Base-by-base conservation (phyloP, 2,329 filamentous ascomycete genomes). In the Aspergillus luchuensis region DNA sequence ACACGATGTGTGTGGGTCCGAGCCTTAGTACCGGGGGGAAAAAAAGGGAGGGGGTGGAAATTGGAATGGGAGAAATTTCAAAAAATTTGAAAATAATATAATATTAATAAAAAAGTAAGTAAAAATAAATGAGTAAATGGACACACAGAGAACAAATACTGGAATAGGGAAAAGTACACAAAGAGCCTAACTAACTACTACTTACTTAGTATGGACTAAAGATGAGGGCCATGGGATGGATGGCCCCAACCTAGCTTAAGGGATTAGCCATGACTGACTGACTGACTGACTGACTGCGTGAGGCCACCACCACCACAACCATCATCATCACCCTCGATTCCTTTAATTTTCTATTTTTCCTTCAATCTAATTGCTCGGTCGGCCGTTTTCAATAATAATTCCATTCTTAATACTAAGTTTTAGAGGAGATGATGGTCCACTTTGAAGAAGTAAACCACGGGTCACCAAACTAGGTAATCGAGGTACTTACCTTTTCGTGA, bases 1-100 rank as follows among this genome's bases (percentile, higher is more conserved):
- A 65, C 59, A 65, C 61, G 63, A 67, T 67, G 64, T 62, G 55
- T 36, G 66, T 65, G 66, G 66, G 64, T 53, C 58, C 38, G 19
- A 50, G 39, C 19, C 57, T 63, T 59, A 49, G 56, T 43, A 58
- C 49, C 21, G 19, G 55, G 59, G 36, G 25, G 10, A 6, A 3
- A 8, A 3, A 28, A 23, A 23, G 4, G 23, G 21, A 17, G 23
- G 23, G n/a, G 52, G 17, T 47, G n/a, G 53, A 11, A 21, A 38
- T 43, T 55, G 39, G 39, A 45, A 45, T 21, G 19, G n/a, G 41
- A 19, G 41, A 43, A 43, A 30, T 30, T 30, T 11, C 4, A 10
- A 30, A 30, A 21, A 43, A 21, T 21, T 19, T 11, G 11, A 43
- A 41, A 41, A 33, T 36, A 43, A 13, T 21, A 13, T 11, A 6